Percentiles rank a stretch among this genome's conserved stretches.
Conservation (phyloP, 1,139 yeast species). For the Citeromyces hawaiiensis region DNA sequence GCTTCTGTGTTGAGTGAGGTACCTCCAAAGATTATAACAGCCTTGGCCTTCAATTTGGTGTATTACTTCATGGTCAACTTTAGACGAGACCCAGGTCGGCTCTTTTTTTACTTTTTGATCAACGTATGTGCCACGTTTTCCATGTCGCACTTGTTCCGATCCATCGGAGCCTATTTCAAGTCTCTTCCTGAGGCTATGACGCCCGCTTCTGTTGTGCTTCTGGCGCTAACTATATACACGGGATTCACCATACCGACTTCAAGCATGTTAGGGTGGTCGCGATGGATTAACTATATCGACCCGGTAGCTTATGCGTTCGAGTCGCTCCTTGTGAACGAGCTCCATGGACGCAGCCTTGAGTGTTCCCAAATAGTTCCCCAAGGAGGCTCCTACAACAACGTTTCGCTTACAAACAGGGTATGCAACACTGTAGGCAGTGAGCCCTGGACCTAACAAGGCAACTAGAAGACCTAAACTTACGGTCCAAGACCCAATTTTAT, state of each 20-base stretch:
- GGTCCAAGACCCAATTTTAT: too few relatives aligned
- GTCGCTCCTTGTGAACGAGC: conserved; percentile 52
- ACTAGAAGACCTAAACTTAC: too few relatives aligned
- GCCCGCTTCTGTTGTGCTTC: conserved; percentile 50
- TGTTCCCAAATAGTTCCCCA: conserved; percentile 38
- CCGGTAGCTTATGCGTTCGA: conserved; percentile 64
- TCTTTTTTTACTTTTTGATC: conserved; percentile 52
- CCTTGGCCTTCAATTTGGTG: conserved; percentile 45
- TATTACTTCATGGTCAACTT: conserved; percentile 59
- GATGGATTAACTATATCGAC: conserved; percentile 66
- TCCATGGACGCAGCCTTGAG: conserved; percentile 23
- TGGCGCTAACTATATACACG: conserved; percentile 55
- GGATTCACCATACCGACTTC: conserved; percentile 64
- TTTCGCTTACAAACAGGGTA: conserved; percentile 26
- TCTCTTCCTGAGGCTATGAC: conserved; percentile 59
- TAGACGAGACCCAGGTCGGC: conserved; percentile 51
- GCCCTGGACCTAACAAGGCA: too few relatives aligned
- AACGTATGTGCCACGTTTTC: conserved; percentile 39
- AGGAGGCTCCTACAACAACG: conserved; percentile 29
- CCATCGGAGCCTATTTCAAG: conserved; percentile 52
- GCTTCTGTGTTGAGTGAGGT: conserved; percentile 58
- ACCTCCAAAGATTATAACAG: conserved; percentile 45
- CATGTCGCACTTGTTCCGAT: conserved; percentile 63
- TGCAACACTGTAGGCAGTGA: conserved; percentile 55
- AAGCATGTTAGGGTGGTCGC: conserved; percentile 63